These are phyloP conservation scores for Pestalotiopsis sp. DNA, from an alignment of 2,329 filamentous ascomycete species.

Conservation along the genomic window DNA sequence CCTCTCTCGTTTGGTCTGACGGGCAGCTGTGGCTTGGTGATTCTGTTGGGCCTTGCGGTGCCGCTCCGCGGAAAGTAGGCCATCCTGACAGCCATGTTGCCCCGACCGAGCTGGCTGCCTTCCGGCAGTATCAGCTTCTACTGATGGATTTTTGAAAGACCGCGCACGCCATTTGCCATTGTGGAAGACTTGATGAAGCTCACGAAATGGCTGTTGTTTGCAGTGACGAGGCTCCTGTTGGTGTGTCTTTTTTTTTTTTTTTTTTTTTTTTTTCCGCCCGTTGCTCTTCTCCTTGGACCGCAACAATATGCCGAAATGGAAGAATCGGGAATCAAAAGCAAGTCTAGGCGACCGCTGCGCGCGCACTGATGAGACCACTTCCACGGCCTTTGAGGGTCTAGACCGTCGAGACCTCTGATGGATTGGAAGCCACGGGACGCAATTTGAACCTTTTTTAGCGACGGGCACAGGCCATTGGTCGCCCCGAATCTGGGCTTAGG, in stretches of 20 bases:
- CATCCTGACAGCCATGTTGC: neutral
- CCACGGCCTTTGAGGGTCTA: neutral
- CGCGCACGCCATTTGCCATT: neutral
- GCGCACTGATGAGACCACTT: neutral
- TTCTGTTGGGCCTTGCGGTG: neutral
- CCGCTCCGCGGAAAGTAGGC: conserved; percentile 1
- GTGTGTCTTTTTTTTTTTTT: neutral
- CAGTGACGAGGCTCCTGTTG: neutral
- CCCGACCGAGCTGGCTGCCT: neutral
- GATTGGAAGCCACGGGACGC: neutral
- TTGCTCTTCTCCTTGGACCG: neutral
- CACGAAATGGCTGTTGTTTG: neutral
- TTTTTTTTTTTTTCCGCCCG: neutral
- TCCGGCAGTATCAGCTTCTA: neutral
- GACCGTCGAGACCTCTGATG: neutral
- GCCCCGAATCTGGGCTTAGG: neutral
- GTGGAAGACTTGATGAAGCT: neutral
- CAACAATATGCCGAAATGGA: neutral
- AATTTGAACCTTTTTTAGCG: neutral
- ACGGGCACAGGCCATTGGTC: neutral
- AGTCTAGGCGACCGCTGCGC: neutral
- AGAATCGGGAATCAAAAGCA: neutral
- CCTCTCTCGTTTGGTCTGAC: conserved; percentile 1
- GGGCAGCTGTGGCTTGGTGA: conserved; percentile 2
- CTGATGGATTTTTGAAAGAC: neutral